A percentile compares a stretch with the other conserved stretches of the same genome.
Conservation (phyloP, 1,284 basidiomycete genomes). For the Ustilago tritici region DNA sequence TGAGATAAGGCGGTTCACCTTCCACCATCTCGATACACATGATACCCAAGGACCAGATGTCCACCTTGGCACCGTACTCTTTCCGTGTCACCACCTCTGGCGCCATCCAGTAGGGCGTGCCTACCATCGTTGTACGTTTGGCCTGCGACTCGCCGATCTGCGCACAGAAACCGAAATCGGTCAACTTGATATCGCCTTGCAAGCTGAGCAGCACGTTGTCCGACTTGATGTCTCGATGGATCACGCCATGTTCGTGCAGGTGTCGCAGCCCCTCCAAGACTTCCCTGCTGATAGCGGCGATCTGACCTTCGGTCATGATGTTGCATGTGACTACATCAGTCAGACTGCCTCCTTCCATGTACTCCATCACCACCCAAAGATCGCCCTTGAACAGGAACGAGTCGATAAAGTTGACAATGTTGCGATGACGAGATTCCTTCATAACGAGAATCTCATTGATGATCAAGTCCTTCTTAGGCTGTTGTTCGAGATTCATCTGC, state of each 20-base stretch:
- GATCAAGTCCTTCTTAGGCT: constrained; percentile 99
- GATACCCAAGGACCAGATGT: constrained; percentile 98
- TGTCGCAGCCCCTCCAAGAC: constrained; percentile 91
- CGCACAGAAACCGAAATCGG: constrained; percentile 99
- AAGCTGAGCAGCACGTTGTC: constrained; percentile 94
- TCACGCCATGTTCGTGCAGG: constrained; percentile 91
- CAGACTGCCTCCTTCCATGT: constrained; percentile 91
- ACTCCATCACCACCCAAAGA: constrained; percentile 99
- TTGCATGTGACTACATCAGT: constrained; percentile 98
- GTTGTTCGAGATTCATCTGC: constrained; percentile 99
- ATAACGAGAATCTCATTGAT: constrained; percentile 99
- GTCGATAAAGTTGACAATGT: constrained; percentile 99
- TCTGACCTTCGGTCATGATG: constrained; percentile 91
- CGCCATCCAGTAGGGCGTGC: constrained; percentile 99
- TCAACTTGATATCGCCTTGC: constrained; percentile 95
- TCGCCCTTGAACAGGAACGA: constrained; percentile 97
- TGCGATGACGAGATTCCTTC: constrained; percentile 93
- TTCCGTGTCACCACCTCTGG: constrained; percentile 98
- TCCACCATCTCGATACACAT: constrained; percentile 99
- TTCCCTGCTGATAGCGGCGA: constrained; percentile 91
- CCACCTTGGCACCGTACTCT: constrained; percentile 98
- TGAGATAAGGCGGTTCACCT: constrained; percentile 96
- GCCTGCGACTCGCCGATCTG: constrained; percentile 91
- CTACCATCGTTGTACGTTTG: constrained; percentile 99
- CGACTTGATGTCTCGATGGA: constrained; percentile 97